Conservation (phyloP, 2,329 filamentous ascomycete genomes). For the Phyllosticta citrichinensis region DNA sequence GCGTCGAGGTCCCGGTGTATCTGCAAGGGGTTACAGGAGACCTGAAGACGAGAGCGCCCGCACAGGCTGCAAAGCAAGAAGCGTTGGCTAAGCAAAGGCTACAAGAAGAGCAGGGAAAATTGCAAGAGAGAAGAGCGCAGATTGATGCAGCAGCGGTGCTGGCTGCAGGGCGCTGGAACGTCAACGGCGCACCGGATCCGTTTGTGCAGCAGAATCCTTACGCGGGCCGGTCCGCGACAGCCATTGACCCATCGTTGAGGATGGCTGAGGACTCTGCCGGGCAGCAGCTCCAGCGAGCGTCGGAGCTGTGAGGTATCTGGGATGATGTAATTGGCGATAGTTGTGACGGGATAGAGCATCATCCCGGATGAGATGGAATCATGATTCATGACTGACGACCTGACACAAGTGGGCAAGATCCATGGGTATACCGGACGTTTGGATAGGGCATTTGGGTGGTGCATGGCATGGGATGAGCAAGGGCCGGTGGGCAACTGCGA, state of each 20-base stretch:
- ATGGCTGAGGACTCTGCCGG: background rate
- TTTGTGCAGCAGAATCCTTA: background rate
- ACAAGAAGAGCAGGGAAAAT: slow-evolving; percentile 7
- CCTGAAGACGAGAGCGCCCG: slow-evolving; percentile 73
- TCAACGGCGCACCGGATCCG: background rate
- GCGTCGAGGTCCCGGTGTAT: slow-evolving; percentile 82
- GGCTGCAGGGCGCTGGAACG: slow-evolving; percentile 5
- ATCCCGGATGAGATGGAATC: background rate
- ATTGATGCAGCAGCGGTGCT: slow-evolving; percentile 9
- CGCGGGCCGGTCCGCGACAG: background rate
- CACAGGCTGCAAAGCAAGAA: slow-evolving; percentile 34
- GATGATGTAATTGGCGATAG: background rate
- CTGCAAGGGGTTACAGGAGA: slow-evolving; percentile 82
- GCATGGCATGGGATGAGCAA: background rate
- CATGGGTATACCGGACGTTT: background rate
- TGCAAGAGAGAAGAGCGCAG: slow-evolving; percentile 3
- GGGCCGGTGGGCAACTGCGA: background rate
- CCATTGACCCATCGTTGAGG: slow-evolving; percentile 6
- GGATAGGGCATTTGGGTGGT: background rate
- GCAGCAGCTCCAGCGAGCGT: background rate
- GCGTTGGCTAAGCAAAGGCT: slow-evolving; percentile 7
- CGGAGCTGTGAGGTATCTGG: background rate
- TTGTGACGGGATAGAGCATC: background rate
- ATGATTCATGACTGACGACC: background rate
- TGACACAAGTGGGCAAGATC: background rate